phyloP scores from a whole-genome alignment of 345 rosid species.

The Trapa incisa region DNA sequence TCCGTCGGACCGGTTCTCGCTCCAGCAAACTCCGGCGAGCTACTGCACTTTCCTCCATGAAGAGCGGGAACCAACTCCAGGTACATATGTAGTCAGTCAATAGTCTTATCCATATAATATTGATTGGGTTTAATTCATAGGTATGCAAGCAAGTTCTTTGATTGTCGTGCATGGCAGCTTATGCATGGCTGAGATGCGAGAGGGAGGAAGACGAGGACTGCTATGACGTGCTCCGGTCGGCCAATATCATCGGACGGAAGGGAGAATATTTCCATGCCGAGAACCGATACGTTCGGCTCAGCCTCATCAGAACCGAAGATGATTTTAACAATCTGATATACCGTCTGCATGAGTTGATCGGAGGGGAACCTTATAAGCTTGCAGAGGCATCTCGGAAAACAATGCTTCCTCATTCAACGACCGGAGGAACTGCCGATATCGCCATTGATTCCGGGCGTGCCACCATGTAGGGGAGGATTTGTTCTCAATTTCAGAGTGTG shows the following conservation, averaged over 20 bases:
- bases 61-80: slow-evolving; percentile 21
- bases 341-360: slow-evolving; percentile 19
- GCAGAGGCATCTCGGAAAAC: too few species aligned
- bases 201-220: slow-evolving; percentile 37
- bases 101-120: too few species aligned
- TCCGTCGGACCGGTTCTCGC: slow-evolving; percentile 37
- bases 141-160: not conserved
- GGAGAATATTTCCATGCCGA: slow-evolving; percentile 28
- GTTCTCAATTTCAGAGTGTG: too few species aligned
- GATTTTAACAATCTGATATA: slow-evolving; percentile 36
- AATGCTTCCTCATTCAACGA: too few species aligned
- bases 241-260: slow-evolving; percentile 32
- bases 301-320: slow-evolving; percentile 45
- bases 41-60: slow-evolving; percentile 28
- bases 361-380: not conserved
- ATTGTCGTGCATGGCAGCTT: slow-evolving; percentile 28
- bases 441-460: too few species aligned
- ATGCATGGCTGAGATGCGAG: slow-evolving; percentile 63
- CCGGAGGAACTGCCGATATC: too few species aligned
- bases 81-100: slow-evolving; percentile 7
- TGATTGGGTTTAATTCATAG: too few species aligned
- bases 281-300: slow-evolving; percentile 32
- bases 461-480: too few species aligned
- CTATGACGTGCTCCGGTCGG: slow-evolving; percentile 27
- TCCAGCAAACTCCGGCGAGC: slow-evolving; percentile 24